phyloP scores from a whole-genome alignment of 2,329 filamentous ascomycete species.

The Venturia carpophila region DNA sequence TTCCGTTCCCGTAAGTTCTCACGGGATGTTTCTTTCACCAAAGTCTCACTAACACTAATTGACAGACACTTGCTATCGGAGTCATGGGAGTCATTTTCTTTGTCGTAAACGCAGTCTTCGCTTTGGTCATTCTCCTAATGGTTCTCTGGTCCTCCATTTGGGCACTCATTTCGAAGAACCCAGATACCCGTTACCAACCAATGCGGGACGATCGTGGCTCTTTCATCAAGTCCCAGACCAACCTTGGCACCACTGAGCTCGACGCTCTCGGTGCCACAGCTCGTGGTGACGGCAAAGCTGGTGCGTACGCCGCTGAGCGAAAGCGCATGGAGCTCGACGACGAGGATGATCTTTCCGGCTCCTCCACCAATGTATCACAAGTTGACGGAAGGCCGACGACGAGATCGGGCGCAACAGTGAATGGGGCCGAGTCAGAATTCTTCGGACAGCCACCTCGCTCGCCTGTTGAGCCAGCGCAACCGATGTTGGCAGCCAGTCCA shows the following conservation, averaged over 20 bases:
- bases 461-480: slow-evolving; percentile 30
- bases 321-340: slow-evolving; percentile 60
- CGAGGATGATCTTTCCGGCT: slow-evolving; percentile 60
- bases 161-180: slow-evolving; percentile 81
- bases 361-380: slow-evolving; percentile 37
- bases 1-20: slow-evolving; percentile 58
- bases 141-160: slow-evolving; percentile 70
- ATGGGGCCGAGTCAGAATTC: slow-evolving; percentile 27
- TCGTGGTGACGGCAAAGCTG: slow-evolving; percentile 52
- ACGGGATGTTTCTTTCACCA: slow-evolving; percentile 66
- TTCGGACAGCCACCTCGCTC: slow-evolving; percentile 40
- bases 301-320: slow-evolving; percentile 74
- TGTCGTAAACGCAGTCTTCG: slow-evolving; percentile 20
- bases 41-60: slow-evolving; percentile 35
- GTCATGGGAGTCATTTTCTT: slow-evolving; percentile 20
- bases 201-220: slow-evolving; percentile 95
- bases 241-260: slow-evolving; percentile 61
- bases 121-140: slow-evolving; percentile 45
- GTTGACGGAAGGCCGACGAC: slow-evolving; percentile 33
- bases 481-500: slow-evolving; percentile 30
- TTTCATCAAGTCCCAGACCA: slow-evolving; percentile 87
- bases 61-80: slow-evolving; percentile 35
- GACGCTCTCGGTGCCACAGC: slow-evolving; percentile 39
- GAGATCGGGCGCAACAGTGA: slow-evolving; percentile 22
- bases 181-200: slow-evolving; percentile 87